These are phyloP conservation scores for Phytophthora kernoviae DNA, from an alignment of 352 stramenopile genomes.

Conservation along the genomic window DNA sequence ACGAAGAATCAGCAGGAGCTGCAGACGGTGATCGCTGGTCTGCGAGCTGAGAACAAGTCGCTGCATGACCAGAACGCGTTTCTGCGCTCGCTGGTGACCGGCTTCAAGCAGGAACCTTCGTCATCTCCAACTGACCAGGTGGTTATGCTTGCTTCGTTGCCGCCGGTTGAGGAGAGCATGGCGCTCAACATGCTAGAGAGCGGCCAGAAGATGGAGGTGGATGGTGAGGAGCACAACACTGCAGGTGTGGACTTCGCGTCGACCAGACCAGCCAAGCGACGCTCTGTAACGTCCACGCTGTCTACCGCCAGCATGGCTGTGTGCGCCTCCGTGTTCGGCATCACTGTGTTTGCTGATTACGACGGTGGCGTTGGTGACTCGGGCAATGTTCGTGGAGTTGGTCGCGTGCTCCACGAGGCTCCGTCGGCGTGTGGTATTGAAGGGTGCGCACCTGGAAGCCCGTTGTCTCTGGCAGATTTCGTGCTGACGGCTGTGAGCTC, in stretches of 20 bases:
- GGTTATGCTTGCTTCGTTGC: slow-evolving; percentile 29
- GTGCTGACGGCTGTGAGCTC: slow-evolving; percentile 38
- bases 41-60: slow-evolving; percentile 81
- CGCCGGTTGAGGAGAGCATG: slow-evolving; percentile 28
- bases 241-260: slow-evolving; percentile 19
- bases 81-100: slow-evolving; percentile 73
- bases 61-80: slow-evolving; percentile 81
- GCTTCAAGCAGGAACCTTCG: slow-evolving; percentile 36
- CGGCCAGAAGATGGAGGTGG: slow-evolving; percentile 28
- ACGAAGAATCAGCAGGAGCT: slow-evolving; percentile 74
- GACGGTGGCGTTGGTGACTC: slow-evolving; percentile 40
- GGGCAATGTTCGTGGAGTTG: slow-evolving; percentile 54
- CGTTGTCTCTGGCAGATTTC: slow-evolving; percentile 38
- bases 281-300: slow-evolving; percentile 40
- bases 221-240: slow-evolving; percentile 17
- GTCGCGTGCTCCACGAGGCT: slow-evolving; percentile 68
- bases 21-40: slow-evolving; percentile 66
- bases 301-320: slow-evolving; percentile 68
- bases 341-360: slow-evolving; percentile 70
- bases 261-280: slow-evolving; percentile 43
- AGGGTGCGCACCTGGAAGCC: slow-evolving; percentile 24
- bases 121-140: slow-evolving; percentile 16
- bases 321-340: slow-evolving; percentile 79
- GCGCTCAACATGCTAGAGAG: slow-evolving; percentile 33
- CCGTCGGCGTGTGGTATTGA: slow-evolving; percentile 42